Conservation (phyloP, 805 yeast genomes). For the Priceomyces melissophilus region DNA sequence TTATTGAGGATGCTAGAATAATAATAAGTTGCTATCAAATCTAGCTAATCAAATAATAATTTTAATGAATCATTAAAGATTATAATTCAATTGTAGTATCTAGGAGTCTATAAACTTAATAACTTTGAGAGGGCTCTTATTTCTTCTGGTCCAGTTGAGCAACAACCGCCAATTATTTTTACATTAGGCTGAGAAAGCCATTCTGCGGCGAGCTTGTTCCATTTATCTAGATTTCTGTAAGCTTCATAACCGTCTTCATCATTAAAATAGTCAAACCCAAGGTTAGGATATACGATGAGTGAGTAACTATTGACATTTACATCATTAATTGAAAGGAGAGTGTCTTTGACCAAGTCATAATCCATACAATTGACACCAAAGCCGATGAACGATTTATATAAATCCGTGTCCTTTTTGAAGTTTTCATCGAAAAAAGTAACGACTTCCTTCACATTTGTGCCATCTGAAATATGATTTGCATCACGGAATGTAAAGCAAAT, state of each 20-base stretch:
- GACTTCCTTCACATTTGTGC: constrained; percentile 24
- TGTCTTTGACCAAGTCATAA: constrained; percentile 35
- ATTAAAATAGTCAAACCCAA: constrained; percentile 65
- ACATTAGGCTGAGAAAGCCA: constrained; percentile 45
- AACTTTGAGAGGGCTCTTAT: constrained; percentile 1
- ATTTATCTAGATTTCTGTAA: constrained; percentile 16
- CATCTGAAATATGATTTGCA: constrained; percentile 24
- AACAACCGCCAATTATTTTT: constrained; percentile 67
- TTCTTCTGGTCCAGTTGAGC: constrained; percentile 61
- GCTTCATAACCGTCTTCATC: constrained; percentile 27
- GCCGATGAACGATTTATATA: constrained; percentile 33
- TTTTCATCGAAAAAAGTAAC: constrained; percentile 14
- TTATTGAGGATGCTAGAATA: neutral
- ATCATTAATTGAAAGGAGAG: constrained; percentile 33
- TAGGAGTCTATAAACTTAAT: neutral
- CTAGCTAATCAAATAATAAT: too few species aligned
- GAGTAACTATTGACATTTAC: constrained; percentile 24
- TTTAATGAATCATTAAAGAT: too few species aligned
- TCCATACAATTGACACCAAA: constrained; percentile 72
- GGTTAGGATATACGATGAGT: constrained; percentile 67
- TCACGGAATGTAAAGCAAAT: constrained; percentile 33
- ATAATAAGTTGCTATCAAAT: neutral
- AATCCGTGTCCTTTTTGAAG: constrained; percentile 3
- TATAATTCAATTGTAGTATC: neutral
- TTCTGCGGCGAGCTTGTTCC: constrained; percentile 36